Evolutionary conservation across 2,329 filamentous ascomycete species (phyloP), one percentile per base, ranked within the genome.

Genomic region (Fusarium nematophilum): DNA sequence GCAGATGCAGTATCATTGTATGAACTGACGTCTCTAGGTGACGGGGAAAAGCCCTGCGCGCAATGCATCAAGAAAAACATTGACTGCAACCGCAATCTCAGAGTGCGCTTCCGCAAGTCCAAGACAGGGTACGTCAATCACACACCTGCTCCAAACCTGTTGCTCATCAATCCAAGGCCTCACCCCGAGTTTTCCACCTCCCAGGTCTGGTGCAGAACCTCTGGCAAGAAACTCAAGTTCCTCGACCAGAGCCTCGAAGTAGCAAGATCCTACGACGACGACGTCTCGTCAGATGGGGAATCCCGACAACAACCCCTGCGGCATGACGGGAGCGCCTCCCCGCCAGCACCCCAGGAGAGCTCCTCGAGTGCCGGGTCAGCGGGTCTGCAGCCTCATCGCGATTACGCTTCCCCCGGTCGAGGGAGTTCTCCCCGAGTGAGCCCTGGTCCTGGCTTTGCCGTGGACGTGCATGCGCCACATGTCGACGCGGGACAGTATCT

Each of bases 151-250:
- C 13, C 25, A 29, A 7, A 6, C 27, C 2, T 14, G n/a, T 27
- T 29, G 9, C 51, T 62, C 11, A 57, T 15, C 34, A 25, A 30
- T 34, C 40, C 30, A 49, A 13, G 59, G 59, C 43, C 56, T 13
- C 51, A 50, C 2, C 51, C 47, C 25, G 59, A 59, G 36, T 62
- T 59, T 40, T 62, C 56, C n/a, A 17, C 46, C 14, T 57, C 21
- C 10, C 60, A 64, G 15, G 36, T 57, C 4, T 64, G 57, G 60
- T 62, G 57, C 46, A 58, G 44, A 25, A 60, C 57, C 4, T 54
- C 53, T 2, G 57, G 60, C 8, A 61, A 64, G 17, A 58, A 42
- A 23, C 57, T 64, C 49, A 55, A 61, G 53, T 64, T 64, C 9
- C 53, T 64, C 9, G 60, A 64, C 14, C 60, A 62, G 48, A 57